phyloP scores from a whole-genome alignment of 2,329 filamentous ascomycete genomes.

The Aschersonia sp. region DNA sequence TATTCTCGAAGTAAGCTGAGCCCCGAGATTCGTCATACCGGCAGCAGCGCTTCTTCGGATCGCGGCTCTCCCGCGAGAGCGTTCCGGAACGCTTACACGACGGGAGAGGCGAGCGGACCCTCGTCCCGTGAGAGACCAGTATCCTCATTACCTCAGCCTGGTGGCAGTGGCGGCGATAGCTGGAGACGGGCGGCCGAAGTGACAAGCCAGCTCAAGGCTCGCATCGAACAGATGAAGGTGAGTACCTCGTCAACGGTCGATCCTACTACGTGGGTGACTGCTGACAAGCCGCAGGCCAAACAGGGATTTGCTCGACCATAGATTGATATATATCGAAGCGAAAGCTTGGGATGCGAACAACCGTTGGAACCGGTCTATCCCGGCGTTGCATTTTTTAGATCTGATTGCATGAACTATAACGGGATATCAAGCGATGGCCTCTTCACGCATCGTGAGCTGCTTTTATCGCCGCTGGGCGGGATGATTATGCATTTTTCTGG shows the following conservation, averaged over 20 bases:
- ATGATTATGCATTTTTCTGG: conserved; percentile 15
- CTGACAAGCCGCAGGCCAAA: conserved; percentile 9
- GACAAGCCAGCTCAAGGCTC: conserved; percentile 89
- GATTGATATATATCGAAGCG: background rate
- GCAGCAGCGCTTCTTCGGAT: conserved; percentile 36
- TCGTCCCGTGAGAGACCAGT: conserved; percentile 17
- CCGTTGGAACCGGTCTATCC: too few species aligned
- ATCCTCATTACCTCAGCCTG: conserved; percentile 20
- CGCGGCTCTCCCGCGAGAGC: conserved; percentile 44
- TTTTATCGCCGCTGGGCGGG: background rate
- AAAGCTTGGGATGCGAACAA: background rate
- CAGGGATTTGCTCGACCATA: conserved; percentile 15
- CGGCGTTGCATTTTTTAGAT: too few species aligned
- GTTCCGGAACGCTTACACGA: conserved; percentile 27
- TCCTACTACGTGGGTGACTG: background rate
- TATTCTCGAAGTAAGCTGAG: conserved; percentile 37
- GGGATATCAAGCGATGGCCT: too few species aligned
- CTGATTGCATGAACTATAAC: too few species aligned
- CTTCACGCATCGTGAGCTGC: too few species aligned
- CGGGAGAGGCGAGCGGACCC: conserved; percentile 13
- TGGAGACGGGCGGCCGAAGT: conserved; percentile 97
- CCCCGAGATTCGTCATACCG: conserved; percentile 36
- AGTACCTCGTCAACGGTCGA: conserved; percentile 6
- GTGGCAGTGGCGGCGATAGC: conserved; percentile 46
- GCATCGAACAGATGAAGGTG: conserved; percentile 97